phyloP scores from a whole-genome alignment of 495 filamentous ascomycete genomes.

The Beverwykella pulmonaria region DNA sequence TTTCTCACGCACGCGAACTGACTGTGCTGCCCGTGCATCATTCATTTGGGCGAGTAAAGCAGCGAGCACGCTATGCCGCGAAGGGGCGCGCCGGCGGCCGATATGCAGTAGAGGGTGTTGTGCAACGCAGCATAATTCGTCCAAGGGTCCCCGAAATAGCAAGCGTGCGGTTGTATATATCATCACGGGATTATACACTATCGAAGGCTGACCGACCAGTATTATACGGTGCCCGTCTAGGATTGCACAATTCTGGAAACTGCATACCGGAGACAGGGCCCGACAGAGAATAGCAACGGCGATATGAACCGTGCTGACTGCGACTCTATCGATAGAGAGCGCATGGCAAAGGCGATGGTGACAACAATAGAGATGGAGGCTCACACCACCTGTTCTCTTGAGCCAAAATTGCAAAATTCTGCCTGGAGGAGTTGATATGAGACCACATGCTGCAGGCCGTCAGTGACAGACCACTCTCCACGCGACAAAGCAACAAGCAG shows the following conservation, averaged over 20 bases:
- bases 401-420: constrained; percentile 12
- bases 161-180: constrained; percentile 27
- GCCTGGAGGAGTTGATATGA: neutral
- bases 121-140: constrained; percentile 34
- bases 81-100: constrained; percentile 21
- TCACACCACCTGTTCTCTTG: constrained; percentile 9
- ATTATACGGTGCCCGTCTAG: constrained; percentile 10
- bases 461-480: too few species aligned
- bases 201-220: constrained; percentile 27
- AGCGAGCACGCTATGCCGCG: constrained; percentile 15
- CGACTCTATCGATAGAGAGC: constrained; percentile 26
- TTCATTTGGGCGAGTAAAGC: constrained; percentile 30
- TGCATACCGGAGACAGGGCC: neutral
- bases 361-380: neutral
- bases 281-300: constrained; percentile 20
- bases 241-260: constrained; percentile 19
- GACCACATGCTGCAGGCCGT: neutral
- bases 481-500: constrained; percentile 10
- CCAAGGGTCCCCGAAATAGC: constrained; percentile 33
- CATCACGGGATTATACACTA: constrained; percentile 16
- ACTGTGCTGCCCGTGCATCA: constrained; percentile 14
- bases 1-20: constrained; percentile 32
- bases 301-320: constrained; percentile 14
- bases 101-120: constrained; percentile 24
- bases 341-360: neutral